Evolutionary conservation across 352 stramenopile species (phyloP), one percentile per base, ranked within the genome.

Genomic region (Pythium monospermum): DNA sequence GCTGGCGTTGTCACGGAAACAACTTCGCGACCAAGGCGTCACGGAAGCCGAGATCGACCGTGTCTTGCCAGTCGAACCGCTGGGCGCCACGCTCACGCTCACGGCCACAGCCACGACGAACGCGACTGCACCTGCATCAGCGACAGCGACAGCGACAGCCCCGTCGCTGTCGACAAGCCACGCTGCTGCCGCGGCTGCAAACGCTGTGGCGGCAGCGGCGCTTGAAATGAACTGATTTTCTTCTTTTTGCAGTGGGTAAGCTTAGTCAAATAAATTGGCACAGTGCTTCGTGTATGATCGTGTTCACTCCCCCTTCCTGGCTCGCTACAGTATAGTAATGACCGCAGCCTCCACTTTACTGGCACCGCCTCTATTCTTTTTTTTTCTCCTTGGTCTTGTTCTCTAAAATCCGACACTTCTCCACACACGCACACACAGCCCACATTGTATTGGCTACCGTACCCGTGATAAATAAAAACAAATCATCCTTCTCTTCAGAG

Each of bases 1-100:
- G 38, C 61, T 87, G 16, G 73, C 68, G 27, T 57, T 87, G 1
- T 71, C 76, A 2, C 58, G 76, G 12, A 83, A 87, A 36, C 61
- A 79, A 37, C 45, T 87, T 25, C 53, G 67, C 16, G 73, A 84
- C 26, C 57, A 84, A 19, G 73, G 66, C 30, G 61, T 87, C 15
- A 59, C 31, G 35, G 61, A 79, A 16, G 44, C 66, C 1, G 76
- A 87, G 64, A 79, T 87, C 55, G 61, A 81, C 25, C 66, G 66
- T 30, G 43, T 87, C 25, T 44, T 87, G 28, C 76, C 76, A 6
- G 39, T 77, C 15, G 55, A 62, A 4, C 43, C 49, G 21, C 26
- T 59, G 33, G 30, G 4, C 18, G 19, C 15, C 15, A 25, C 37
- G 30, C 22, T 53, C 39, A 43, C 25, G 10, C 3, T 12, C 3